A percentile compares a stretch with the other conserved stretches of the same genome.
These are phyloP conservation scores for Boletus speciosus DNA, from an alignment of 768 basidiomycete species.

Conservation along the genomic window DNA sequence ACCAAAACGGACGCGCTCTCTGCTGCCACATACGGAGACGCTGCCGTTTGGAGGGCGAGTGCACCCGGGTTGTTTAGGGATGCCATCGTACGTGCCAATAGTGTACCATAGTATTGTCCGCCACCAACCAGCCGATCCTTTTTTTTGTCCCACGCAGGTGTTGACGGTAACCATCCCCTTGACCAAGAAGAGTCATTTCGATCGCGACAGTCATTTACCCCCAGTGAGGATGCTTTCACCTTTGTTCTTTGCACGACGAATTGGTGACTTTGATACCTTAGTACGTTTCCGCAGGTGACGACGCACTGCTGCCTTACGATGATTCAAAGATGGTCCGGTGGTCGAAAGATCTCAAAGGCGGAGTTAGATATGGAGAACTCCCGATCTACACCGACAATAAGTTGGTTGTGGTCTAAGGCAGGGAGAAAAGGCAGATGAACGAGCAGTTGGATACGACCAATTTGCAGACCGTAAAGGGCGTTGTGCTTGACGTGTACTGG, in stretches of 20 bases:
- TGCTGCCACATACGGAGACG: slow-evolving; percentile 18
- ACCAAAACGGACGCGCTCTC: slow-evolving; percentile 35
- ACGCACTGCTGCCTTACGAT: slow-evolving; percentile 32
- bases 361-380: slow-evolving; percentile 35
- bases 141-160: slow-evolving; percentile 25
- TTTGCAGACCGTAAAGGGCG: neutral
- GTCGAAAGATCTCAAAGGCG: slow-evolving; percentile 26
- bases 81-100: slow-evolving; percentile 30
- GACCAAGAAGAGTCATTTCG: slow-evolving; percentile 33
- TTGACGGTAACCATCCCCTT: slow-evolving; percentile 39
- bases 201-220: slow-evolving; percentile 42
- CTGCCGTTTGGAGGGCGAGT: slow-evolving; percentile 42
- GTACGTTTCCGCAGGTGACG: slow-evolving; percentile 40
- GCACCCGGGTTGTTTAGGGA: slow-evolving; percentile 39
- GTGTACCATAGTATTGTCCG: neutral
- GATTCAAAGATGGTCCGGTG: slow-evolving; percentile 25
- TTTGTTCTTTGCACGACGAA: neutral
- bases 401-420: slow-evolving; percentile 4
- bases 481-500: slow-evolving; percentile 4
- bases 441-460: slow-evolving; percentile 3
- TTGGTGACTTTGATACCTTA: slow-evolving; percentile 14
- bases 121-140: neutral
- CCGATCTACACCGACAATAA: slow-evolving; percentile 44
- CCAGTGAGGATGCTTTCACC: slow-evolving; percentile 30
- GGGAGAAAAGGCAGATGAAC: neutral